Evolutionary conservation across 2,329 filamentous ascomycete genomes (phyloP), one percentile per base, ranked within the genome.

Genomic region (Amesomyces nigricolor): DNA sequence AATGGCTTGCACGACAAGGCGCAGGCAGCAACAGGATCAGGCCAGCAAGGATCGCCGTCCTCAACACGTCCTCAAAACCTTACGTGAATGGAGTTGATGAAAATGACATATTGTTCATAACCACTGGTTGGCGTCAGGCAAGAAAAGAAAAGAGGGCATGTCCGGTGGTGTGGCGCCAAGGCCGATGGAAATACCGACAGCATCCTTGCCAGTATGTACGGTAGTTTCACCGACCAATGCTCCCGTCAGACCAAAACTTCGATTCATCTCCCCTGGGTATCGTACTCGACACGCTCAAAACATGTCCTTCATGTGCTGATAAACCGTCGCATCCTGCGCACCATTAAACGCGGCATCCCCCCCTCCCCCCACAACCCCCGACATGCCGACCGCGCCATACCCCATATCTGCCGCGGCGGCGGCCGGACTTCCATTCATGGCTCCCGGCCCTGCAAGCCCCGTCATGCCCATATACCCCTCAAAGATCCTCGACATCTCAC

Each of bases 401-500:
- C 61, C 51, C 44, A 58, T 50, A 5, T 59, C 63, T 10, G 46
- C 53, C 26, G 49, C 45, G 10, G 46, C 53, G 29, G 49, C 45
- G 3, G 48, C 58, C 29, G 58, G 39, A 32, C 40, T 49, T 32
- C 42, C 38, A 26, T 40, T 26, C 39, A 35, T 42, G 10, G 17
- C 39, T 26, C 49, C 35, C 7, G 16, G 3, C 13, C 19, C 38
- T 32, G 51, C 11, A 42, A 40, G 11, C 4, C 59, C 57, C 43
- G 57, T 57, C 58, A 63, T 57, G 40, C 63, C 61, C 39, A 62
- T 66, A 43, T 74, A 73, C 1, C 67, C 71, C 56, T 76, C 74
- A 47, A 71, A 77, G 16, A 77, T 73, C 17, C 74, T 73, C 11
- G 73, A 77, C 75, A 83, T 79, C 62, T 83, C 80, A 19, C 62